Conservation (phyloP, 2,329 filamentous ascomycete species). For the Penicillium sp. region DNA sequence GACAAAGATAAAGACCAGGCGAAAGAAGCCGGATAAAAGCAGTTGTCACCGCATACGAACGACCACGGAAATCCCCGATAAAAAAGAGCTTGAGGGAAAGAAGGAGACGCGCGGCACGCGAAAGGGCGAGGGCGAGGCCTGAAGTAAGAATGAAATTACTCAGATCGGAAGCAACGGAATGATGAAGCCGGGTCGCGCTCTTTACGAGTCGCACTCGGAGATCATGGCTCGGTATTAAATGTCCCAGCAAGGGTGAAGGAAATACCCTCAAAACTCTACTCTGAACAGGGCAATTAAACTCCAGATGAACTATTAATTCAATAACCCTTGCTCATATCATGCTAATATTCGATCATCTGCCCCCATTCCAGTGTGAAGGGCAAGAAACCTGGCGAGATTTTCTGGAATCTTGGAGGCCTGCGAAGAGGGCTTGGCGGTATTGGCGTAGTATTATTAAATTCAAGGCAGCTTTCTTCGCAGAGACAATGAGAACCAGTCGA, state of each 20-base stretch:
- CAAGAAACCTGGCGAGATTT: background rate
- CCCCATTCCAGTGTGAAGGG: conserved; percentile 2
- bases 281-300: background rate
- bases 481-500: conserved; percentile 3
- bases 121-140: conserved; percentile 13
- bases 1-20: conserved; percentile 20
- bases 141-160: conserved; percentile 9
- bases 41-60: conserved; percentile 27
- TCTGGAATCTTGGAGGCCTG: conserved; percentile 2
- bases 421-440: background rate
- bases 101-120: conserved; percentile 7
- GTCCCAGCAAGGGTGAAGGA: background rate
- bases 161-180: conserved; percentile 13
- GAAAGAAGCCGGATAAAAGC: conserved; percentile 15
- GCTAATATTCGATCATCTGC: conserved; percentile 2
- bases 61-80: conserved; percentile 2
- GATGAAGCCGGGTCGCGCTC: background rate
- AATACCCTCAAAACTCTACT: background rate
- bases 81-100: conserved; percentile 13
- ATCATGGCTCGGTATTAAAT: background rate
- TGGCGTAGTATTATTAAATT: conserved; percentile 1
- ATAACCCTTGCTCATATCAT: conserved; percentile 8
- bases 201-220: conserved; percentile 1
- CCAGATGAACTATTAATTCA: conserved; percentile 1
- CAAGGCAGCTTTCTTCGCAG: background rate